phyloP scores from a whole-genome alignment of 2,329 filamentous ascomycete species.

The Hypoxylon sp. region DNA sequence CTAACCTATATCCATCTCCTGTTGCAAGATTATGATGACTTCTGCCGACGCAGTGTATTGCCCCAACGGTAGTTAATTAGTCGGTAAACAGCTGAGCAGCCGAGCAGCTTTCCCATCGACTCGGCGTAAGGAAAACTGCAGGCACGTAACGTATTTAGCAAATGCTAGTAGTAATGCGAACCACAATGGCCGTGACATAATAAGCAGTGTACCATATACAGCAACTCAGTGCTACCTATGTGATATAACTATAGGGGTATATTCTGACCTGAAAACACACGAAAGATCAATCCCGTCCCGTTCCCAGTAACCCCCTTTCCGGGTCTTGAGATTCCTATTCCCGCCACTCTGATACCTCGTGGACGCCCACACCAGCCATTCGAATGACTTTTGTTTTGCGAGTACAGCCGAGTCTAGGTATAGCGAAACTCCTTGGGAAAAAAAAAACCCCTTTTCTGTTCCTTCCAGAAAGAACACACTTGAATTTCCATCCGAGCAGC shows the following conservation, averaged over 20 bases:
- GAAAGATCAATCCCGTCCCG: conserved; percentile 15
- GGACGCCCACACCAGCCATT: conserved; percentile 15
- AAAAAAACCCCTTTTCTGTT: conserved; percentile 15
- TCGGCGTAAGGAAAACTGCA: background rate
- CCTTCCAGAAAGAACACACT: background rate
- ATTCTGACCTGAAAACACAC: conserved; percentile 34
- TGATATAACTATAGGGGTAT: conserved; percentile 41
- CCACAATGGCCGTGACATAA: too few relatives aligned
- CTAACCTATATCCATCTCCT: background rate
- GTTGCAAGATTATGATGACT: background rate
- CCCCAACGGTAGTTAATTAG: background rate
- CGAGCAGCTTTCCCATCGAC: background rate
- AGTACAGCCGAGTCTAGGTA: conserved; percentile 29
- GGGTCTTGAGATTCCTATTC: conserved; percentile 3
- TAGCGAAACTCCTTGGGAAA: conserved; percentile 6
- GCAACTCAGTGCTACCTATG: conserved; percentile 19
- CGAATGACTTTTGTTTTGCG: conserved; percentile 16
- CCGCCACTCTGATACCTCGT: conserved; percentile 4
- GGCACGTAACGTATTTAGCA: background rate
- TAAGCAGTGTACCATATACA: conserved; percentile 33
- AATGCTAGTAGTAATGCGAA: background rate
- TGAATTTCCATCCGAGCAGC: conserved; percentile 29
- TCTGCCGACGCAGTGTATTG: background rate
- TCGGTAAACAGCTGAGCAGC: background rate
- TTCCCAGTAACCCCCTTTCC: background rate